Evolutionary conservation across 2,329 filamentous ascomycete species (phyloP).

Genomic region (Pezicula carpinea): DNA sequence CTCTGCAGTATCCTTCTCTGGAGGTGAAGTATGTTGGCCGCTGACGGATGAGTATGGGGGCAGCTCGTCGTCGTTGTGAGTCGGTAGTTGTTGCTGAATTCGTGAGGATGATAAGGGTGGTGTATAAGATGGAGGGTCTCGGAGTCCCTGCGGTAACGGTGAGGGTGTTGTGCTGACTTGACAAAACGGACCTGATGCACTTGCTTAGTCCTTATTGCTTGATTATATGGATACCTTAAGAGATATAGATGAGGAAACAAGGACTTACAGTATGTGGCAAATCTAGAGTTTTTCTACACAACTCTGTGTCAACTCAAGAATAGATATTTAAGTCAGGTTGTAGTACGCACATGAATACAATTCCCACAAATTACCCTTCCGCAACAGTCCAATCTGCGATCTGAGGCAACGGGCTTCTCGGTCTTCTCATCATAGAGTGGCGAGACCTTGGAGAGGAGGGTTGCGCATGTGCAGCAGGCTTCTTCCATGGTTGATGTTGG

Average conservation of each 20-base stretch:
- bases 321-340: background rate
- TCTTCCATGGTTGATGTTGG: conserved; percentile 16
- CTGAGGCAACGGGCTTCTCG: conserved; percentile 56
- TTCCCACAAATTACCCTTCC: conserved; percentile 64
- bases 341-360: conserved; percentile 56
- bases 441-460: conserved; percentile 50
- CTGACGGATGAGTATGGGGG: conserved; percentile 19
- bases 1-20: conserved; percentile 19
- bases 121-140: conserved; percentile 64
- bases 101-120: conserved; percentile 17
- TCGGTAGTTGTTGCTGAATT: conserved; percentile 30
- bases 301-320: background rate
- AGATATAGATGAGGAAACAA: background rate
- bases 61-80: conserved; percentile 30
- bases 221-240: background rate
- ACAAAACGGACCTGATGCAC: conserved; percentile 58
- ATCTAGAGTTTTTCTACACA: conserved; percentile 23
- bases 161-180: conserved; percentile 62
- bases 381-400: conserved; percentile 65
- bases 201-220: conserved; percentile 4
- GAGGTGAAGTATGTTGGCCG: conserved; percentile 4
- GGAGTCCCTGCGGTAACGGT: conserved; percentile 58
- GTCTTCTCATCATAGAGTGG: conserved; percentile 46
- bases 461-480: conserved; percentile 67
- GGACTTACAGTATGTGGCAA: conserved; percentile 40